phyloP scores from a whole-genome alignment of 441 rosid species.

The Sinapis alba region DNA sequence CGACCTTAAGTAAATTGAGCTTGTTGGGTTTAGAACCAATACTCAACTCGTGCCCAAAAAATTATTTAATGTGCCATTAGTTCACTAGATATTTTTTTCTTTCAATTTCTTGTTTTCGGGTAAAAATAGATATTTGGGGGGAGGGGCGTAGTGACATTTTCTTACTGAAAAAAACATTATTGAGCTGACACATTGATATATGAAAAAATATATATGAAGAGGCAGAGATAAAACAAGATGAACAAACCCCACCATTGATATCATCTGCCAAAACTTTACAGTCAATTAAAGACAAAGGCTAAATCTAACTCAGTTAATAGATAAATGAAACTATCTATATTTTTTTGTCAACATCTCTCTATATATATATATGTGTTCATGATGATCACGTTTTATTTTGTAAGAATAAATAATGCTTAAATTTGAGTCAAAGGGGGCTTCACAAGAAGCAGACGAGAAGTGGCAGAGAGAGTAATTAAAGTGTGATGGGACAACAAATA shows the following conservation, averaged over 20 bases:
- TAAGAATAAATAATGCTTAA: neutral
- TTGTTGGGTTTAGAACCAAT: neutral
- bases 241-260: slow-evolving; percentile 33
- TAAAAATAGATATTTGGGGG: too few relatives aligned
- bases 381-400: slow-evolving; percentile 22
- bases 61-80: neutral
- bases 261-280: slow-evolving; percentile 24
- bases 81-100: neutral
- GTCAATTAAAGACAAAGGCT: slow-evolving; percentile 7
- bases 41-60: neutral
- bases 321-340: too few relatives aligned
- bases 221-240: slow-evolving; percentile 10
- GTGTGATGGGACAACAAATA: slow-evolving; percentile 36
- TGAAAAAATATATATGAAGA: neutral
- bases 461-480: slow-evolving; percentile 31
- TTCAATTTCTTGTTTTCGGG: too few relatives aligned
- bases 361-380: neutral
- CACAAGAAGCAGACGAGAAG: slow-evolving; percentile 23
- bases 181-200: slow-evolving; percentile 20
- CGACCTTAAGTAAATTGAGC: neutral
- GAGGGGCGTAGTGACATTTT: too few relatives aligned
- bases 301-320: too few relatives aligned
- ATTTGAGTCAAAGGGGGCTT: slow-evolving; percentile 20
- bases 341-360: too few relatives aligned
- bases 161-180: slow-evolving; percentile 5